phyloP scores from a whole-genome alignment of 1,284 basidiomycete genomes.

The Microbotryomycetes sp. region DNA sequence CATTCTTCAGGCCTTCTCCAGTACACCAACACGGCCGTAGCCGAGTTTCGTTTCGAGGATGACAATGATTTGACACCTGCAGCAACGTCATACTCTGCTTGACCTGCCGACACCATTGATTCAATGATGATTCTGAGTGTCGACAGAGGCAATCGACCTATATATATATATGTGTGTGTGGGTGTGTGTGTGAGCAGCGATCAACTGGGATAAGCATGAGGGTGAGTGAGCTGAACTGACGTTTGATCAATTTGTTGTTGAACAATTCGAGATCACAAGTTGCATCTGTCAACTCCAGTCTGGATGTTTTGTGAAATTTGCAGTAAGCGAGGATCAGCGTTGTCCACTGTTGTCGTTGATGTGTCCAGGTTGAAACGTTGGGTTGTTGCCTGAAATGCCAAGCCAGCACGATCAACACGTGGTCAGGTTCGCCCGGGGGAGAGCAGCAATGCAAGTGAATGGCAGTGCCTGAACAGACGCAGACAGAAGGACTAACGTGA shows the following conservation, averaged over 20 bases:
- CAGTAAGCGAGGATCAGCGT: constrained; percentile 46
- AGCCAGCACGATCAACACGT: too few species aligned
- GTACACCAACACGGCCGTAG: constrained; percentile 44
- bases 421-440: background rate
- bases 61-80: background rate
- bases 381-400: constrained; percentile 44
- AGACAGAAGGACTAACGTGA: constrained; percentile 43
- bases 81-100: constrained; percentile 42
- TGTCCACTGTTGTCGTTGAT: constrained; percentile 49
- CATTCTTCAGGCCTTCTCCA: constrained; percentile 52
- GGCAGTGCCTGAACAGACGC: background rate
- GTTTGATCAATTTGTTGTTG: constrained; percentile 40
- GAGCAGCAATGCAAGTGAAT: background rate
- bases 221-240: constrained; percentile 33
- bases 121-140: constrained; percentile 9
- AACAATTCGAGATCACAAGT: constrained; percentile 41
- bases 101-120: constrained; percentile 31
- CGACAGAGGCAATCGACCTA: constrained; percentile 8
- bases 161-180: too few species aligned
- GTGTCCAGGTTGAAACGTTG: constrained; percentile 46
- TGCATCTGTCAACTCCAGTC: constrained; percentile 42
- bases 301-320: constrained; percentile 44
- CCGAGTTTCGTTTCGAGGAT: constrained; percentile 2
- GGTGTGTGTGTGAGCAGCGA: too few species aligned
- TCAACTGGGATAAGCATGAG: background rate